phyloP scores from a whole-genome alignment of 2,329 filamentous ascomycete species.

The Fusarium sp. region DNA sequence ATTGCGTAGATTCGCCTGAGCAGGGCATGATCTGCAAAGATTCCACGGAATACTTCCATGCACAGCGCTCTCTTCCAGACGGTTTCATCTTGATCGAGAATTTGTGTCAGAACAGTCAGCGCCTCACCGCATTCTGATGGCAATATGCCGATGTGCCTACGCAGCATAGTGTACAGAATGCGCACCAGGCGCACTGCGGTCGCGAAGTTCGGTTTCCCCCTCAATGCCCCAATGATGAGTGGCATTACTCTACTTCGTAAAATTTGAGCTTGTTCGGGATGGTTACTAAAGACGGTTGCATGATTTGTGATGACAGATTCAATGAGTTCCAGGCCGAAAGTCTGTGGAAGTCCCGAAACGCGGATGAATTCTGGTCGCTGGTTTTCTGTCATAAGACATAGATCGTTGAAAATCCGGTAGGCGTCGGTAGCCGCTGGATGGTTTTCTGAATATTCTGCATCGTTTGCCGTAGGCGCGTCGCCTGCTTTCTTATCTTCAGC shows the following conservation, averaged over 20 bases:
- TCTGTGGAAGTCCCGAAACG: constrained; percentile 79
- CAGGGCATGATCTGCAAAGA: constrained; percentile 83
- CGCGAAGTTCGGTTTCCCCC: constrained; percentile 81
- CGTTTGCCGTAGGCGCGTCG: constrained; percentile 67
- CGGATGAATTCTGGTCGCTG: constrained; percentile 84
- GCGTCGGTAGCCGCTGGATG: constrained; percentile 85
- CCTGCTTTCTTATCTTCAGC: constrained; percentile 72
- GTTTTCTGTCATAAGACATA: constrained; percentile 87
- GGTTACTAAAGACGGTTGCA: constrained; percentile 78
- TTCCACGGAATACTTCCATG: constrained; percentile 87
- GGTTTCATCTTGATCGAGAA: constrained; percentile 85
- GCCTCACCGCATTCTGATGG: constrained; percentile 84
- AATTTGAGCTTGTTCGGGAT: constrained; percentile 83
- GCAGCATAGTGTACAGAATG: constrained; percentile 83
- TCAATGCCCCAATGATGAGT: constrained; percentile 79
- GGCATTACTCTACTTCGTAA: constrained; percentile 83
- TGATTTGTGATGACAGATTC: constrained; percentile 91
- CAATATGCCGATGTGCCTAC: constrained; percentile 79
- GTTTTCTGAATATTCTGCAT: constrained; percentile 71
- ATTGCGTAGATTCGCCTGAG: constrained; percentile 82
- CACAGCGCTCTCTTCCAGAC: constrained; percentile 90
- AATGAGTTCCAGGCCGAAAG: constrained; percentile 89
- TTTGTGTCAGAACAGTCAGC: constrained; percentile 81
- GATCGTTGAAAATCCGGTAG: constrained; percentile 86
- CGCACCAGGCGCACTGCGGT: constrained; percentile 84